A percentile compares a stretch with the other conserved stretches of the same genome.
Evolutionary conservation across 495 filamentous ascomycete species (phyloP).

Genomic region (Penicillium waksmanii): DNA sequence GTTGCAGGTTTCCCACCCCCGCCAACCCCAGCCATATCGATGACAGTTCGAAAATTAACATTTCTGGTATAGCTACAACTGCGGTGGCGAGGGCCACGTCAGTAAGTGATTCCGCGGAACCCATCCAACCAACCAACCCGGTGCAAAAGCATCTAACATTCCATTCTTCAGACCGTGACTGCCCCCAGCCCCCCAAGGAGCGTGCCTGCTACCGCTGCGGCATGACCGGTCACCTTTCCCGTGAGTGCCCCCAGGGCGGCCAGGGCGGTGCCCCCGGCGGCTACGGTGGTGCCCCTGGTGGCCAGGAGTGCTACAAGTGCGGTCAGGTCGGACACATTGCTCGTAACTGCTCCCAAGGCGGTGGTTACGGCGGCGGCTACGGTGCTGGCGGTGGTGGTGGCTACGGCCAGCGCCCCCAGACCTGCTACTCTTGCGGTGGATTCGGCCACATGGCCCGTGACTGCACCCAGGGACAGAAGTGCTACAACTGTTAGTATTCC

Average conservation of each 20-base stretch:
- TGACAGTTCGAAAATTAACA: slow-evolving; percentile 24
- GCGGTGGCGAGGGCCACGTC: slow-evolving; percentile 86
- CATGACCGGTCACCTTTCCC: slow-evolving; percentile 85
- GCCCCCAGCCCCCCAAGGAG: slow-evolving; percentile 85
- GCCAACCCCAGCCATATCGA: background rate
- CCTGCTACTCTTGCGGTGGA: slow-evolving; percentile 96
- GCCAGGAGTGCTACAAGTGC: slow-evolving; percentile 98
- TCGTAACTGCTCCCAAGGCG: slow-evolving; percentile 83
- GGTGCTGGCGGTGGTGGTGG: slow-evolving; percentile 53
- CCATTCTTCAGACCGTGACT: slow-evolving; percentile 74
- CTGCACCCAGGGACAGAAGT: slow-evolving; percentile 98
- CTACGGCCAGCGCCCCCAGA: slow-evolving; percentile 66
- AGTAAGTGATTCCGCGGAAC: slow-evolving; percentile 56
- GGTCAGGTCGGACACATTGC: slow-evolving; percentile 97
- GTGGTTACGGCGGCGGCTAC: slow-evolving; percentile 50
- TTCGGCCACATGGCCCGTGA: slow-evolving; percentile 97
- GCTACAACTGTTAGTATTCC: slow-evolving; percentile 86
- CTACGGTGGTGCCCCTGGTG: slow-evolving; percentile 47
- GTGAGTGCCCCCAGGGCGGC: slow-evolving; percentile 74
- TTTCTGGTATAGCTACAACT: slow-evolving; percentile 66
- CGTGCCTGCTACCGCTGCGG: slow-evolving; percentile 97
- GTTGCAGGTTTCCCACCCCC: background rate
- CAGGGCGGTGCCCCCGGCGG: slow-evolving; percentile 44
- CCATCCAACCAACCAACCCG: background rate
- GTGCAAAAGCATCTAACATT: slow-evolving; percentile 10